Evolutionary conservation across 1,284 basidiomycete genomes (phyloP).

Genomic region (Porodaedalea pini): DNA sequence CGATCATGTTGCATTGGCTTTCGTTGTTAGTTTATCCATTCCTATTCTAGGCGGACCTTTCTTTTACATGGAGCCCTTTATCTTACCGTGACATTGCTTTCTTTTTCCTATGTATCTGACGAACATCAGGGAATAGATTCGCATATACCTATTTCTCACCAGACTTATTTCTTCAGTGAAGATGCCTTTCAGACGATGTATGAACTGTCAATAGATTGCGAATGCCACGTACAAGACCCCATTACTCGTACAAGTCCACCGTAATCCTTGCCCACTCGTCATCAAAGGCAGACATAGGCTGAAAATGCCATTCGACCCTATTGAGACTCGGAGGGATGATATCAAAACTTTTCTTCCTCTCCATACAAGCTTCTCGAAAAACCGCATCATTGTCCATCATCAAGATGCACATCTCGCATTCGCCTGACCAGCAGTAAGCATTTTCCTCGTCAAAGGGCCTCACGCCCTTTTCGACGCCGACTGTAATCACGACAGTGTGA

Average conservation of each 20-base stretch:
- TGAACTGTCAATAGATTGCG: too few relatives aligned
- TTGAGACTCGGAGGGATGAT: not conserved
- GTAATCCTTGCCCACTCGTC: not conserved
- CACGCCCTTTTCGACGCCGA: constrained; percentile 18
- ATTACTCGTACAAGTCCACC: not conserved
- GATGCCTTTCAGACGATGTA: too few relatives aligned
- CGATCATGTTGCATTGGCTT: not conserved
- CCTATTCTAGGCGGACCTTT: too few relatives aligned
- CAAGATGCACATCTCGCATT: constrained; percentile 24
- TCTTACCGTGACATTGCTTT: not conserved
- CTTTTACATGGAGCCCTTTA: not conserved
- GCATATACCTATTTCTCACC: not conserved
- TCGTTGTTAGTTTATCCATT: too few relatives aligned
- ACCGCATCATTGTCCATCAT: not conserved
- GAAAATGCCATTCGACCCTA: constrained; percentile 3
- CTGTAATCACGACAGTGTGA: constrained; percentile 24
- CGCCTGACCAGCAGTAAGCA: constrained; percentile 24
- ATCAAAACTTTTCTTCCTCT: not conserved
- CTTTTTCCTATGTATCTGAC: not conserved
- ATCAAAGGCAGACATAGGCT: not conserved
- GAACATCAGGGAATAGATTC: constrained; percentile 7
- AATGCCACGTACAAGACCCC: too few relatives aligned
- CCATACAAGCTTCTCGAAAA: not conserved
- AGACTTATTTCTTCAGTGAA: not conserved
- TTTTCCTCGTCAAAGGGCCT: constrained; percentile 12